These are phyloP conservation scores for Candida sanyaensis DNA, from an alignment of 1,139 yeast species.

Conservation along the genomic window DNA sequence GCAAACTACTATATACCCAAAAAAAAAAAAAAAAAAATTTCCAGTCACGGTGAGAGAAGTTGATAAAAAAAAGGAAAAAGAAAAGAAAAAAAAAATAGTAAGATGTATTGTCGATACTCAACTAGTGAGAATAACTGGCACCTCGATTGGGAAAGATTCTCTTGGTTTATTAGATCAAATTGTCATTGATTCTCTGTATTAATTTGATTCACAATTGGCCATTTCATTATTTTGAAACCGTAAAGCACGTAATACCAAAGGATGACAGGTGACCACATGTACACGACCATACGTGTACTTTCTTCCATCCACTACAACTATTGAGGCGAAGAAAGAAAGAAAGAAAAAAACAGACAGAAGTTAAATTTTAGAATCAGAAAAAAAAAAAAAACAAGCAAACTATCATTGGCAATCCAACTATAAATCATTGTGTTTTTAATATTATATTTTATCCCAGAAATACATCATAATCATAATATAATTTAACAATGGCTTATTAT, in stretches of 20 bases:
- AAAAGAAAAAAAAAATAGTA: neutral
- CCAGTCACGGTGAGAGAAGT: neutral
- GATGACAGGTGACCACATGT: neutral
- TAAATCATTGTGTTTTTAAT: too few relatives aligned
- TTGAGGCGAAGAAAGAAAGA: neutral
- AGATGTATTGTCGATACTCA: neutral
- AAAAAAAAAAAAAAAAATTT: slow-evolving; percentile 3
- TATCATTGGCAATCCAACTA: too few relatives aligned
- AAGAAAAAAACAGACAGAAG: neutral
- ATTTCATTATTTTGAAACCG: neutral
- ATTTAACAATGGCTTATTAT: slow-evolving; percentile 37
- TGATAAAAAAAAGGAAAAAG: slow-evolving; percentile 4
- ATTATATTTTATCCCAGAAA: neutral
- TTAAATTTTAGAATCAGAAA: too few relatives aligned
- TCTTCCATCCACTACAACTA: neutral
- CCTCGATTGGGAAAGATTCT: too few relatives aligned
- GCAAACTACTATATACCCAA: neutral
- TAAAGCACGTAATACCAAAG: neutral
- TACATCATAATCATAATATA: neutral
- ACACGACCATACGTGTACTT: neutral
- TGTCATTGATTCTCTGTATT: neutral
- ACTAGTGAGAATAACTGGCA: neutral
- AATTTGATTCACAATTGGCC: neutral
- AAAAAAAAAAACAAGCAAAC: too few relatives aligned
- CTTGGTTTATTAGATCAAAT: too few relatives aligned